Base-by-base conservation (phyloP, 2,329 filamentous ascomycete species). In the Chaetomium strumarium region DNA sequence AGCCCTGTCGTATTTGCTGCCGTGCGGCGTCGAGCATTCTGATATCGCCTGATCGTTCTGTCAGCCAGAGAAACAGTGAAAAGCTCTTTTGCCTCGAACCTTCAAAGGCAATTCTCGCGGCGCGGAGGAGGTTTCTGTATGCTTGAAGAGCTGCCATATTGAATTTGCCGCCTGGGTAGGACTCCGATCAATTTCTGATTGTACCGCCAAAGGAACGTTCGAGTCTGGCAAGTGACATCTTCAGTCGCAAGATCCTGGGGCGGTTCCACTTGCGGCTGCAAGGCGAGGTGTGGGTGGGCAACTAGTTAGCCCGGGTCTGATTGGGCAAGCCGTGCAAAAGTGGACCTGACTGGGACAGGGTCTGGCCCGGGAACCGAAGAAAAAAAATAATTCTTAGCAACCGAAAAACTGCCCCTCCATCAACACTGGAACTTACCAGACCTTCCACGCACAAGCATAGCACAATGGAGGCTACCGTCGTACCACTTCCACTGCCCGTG, bases 41-140 rank as follows among this genome's bases (percentile, higher is more conserved):
- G 29, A 73, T 62, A 65, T 97, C 92, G 63, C 86, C 90, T 95
- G 56, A 19, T 20, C 8, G 24, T 14, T 29, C 24, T 47, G 50
- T 47, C 44, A 52, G 50, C 34, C 33, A 29, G 43, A 4, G 17
- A 10, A 14, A 20, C 37, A 55, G 37, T 20, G 39, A 39, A 34
- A 34, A 7, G 44, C 49, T 37, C 30, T 51, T 33, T 41, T 44
- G 38, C 64, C 33, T 74, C 24, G 4, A 24, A 92, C 90, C 88
- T 73, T 85, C 75, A 67, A 99, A 99, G 55, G 91, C 90, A 59
- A 95, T 76, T 58, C 84, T 78, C 33, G 88, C 83, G 19, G 91
- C 87, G 57, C 92, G 90, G 62, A 95, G 76, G 39, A 97, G 74
- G 60, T 86, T 78, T 64, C 90, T 78, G 72, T 96, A 97, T 36